phyloP scores from a whole-genome alignment of 225 moss, liverwort and hornwort genomes.

The Physcomitrium patens region DNA sequence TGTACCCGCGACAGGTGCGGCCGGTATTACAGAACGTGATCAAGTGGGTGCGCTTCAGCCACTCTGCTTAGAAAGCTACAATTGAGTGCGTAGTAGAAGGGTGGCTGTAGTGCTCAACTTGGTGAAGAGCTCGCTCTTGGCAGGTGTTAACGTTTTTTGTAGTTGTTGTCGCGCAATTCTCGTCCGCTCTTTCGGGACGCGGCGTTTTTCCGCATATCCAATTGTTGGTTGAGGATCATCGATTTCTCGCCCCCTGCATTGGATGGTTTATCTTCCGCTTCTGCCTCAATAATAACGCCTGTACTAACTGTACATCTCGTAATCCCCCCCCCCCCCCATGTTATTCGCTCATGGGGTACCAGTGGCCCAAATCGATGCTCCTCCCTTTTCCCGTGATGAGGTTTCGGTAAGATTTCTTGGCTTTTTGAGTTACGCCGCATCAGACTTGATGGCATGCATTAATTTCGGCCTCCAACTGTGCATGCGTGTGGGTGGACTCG shows the following conservation, averaged over 20 bases:
- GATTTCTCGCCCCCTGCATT: conserved; percentile 12
- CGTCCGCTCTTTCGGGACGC: conserved; percentile 62
- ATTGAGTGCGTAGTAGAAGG: neutral
- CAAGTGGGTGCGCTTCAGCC: no score
- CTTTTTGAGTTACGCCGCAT: neutral
- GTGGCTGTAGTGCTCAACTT: neutral
- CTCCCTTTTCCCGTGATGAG: neutral
- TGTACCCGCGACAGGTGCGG: no score
- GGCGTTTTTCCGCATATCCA: conserved; percentile 32
- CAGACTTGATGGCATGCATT: conserved; percentile 6
- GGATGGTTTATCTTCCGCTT: neutral
- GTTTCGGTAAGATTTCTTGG: conserved; percentile 27
- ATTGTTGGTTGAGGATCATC: conserved; percentile 19
- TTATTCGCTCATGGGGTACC: conserved; percentile 32
- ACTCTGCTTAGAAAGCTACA: neutral
- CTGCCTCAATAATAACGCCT: neutral
- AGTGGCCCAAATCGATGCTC: neutral
- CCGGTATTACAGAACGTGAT: no score
- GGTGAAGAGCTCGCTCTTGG: neutral
- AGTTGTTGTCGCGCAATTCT: conserved; percentile 38
- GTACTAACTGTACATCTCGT: neutral
- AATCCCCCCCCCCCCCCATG: neutral
- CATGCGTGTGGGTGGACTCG: conserved; percentile 25
- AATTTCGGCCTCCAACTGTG: neutral
- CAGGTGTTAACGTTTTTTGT: no score